Conservation (phyloP, 331 rosid genomes). For the Dryas integrifolia region DNA sequence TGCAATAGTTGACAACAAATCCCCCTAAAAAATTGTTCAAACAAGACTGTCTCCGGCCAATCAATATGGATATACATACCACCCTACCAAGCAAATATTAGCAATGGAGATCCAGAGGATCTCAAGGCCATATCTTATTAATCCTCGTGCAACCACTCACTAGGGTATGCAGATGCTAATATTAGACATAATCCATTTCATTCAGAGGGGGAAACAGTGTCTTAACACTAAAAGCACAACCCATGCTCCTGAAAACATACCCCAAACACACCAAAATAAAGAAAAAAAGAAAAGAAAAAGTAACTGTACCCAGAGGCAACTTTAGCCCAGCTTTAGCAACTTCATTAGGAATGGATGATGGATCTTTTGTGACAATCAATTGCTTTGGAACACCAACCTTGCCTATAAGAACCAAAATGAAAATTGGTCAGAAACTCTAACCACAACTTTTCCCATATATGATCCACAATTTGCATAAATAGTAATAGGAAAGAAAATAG, state of each 20-base stretch:
- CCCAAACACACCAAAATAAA: background rate
- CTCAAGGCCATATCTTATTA: background rate
- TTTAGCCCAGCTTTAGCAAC: constrained; percentile 65
- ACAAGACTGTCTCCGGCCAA: background rate
- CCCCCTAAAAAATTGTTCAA: background rate
- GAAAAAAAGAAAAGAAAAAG: background rate
- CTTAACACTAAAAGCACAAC: constrained; percentile 7
- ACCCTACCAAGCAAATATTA: background rate
- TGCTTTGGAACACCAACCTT: constrained; percentile 69
- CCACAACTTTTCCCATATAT: constrained; percentile 10
- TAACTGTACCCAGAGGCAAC: constrained; percentile 58
- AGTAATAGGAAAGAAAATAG: background rate
- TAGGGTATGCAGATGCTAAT: background rate
- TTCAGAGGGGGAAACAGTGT: constrained; percentile 2
- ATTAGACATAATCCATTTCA: background rate
- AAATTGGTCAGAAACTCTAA: background rate
- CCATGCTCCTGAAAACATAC: background rate
- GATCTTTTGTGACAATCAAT: constrained; percentile 51
- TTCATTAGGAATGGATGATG: constrained; percentile 55
- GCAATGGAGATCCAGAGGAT: constrained; percentile 10
- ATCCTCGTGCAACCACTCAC: background rate
- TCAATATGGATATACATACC: constrained; percentile 5
- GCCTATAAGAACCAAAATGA: constrained; percentile 37
- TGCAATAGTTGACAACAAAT: constrained; percentile 4
- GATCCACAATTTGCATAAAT: constrained; percentile 13